Evolutionary conservation across 225 moss, liverwort and hornwort genomes (phyloP).

Genomic region (Antitrichia curtipendula): DNA sequence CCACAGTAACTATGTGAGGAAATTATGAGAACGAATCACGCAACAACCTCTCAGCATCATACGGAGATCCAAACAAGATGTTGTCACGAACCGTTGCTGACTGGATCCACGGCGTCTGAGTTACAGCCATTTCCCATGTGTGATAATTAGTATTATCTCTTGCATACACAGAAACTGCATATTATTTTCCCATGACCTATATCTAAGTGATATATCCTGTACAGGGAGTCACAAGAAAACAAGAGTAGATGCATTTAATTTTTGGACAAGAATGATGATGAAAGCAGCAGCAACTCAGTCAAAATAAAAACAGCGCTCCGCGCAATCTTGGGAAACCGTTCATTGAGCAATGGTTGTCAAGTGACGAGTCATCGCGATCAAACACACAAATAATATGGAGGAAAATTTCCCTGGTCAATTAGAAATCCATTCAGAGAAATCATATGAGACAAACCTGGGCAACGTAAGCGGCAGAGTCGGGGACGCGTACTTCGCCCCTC

Average conservation of each 20-base stretch:
- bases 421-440: not conserved
- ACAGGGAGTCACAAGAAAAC: not conserved
- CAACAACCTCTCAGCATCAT: constrained; percentile 58
- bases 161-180: not conserved
- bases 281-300: not conserved
- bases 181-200: not conserved
- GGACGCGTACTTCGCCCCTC: constrained; percentile 39
- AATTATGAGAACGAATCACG: not conserved
- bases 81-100: constrained; percentile 80
- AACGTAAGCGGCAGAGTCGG: constrained; percentile 63
- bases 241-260: not conserved
- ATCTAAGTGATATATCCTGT: not conserved
- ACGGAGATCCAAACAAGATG: constrained; percentile 70
- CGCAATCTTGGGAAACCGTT: not conserved
- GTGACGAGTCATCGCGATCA: not conserved
- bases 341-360: not conserved
- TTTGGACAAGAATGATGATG: not conserved
- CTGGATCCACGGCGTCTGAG: constrained; percentile 82
- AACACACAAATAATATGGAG: not conserved
- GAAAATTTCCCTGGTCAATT: not conserved
- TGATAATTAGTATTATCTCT: not conserved
- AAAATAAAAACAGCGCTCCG: not conserved
- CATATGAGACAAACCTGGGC: constrained; percentile 43
- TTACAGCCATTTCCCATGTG: not conserved
- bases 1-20: not conserved